Conservation (phyloP, 306 rosid genomes). For the Leucaena leucocephala region DNA sequence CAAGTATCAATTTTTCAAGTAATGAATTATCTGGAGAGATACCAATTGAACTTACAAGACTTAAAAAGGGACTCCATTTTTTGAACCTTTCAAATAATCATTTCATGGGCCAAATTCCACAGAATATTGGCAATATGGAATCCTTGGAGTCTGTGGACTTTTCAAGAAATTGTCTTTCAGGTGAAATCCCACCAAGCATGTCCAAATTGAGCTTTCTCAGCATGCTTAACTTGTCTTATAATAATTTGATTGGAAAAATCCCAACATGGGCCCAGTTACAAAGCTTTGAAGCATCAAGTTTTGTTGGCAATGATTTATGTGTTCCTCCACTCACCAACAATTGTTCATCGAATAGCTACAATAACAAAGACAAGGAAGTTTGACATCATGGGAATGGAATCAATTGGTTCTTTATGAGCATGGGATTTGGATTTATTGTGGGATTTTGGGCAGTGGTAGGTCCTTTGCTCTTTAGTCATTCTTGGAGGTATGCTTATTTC, state of each 20-base stretch:
- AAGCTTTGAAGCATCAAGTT: conserved; percentile 32
- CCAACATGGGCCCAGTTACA: conserved; percentile 40
- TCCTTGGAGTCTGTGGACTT: conserved; percentile 28
- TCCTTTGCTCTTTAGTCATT: conserved; percentile 12
- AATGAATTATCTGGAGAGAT: conserved; percentile 24
- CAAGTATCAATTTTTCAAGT: not conserved
- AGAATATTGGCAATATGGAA: conserved; percentile 28
- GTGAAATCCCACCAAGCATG: too few relatives aligned
- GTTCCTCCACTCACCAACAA: conserved; percentile 6
- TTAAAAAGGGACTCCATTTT: too few relatives aligned
- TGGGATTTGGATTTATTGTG: not conserved
- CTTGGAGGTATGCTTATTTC: conserved; percentile 31
- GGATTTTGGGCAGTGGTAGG: not conserved
- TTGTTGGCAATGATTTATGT: not conserved
- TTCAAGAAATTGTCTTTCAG: conserved; percentile 29
- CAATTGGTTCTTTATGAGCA: conserved; percentile 1
- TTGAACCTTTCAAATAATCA: conserved; percentile 1
- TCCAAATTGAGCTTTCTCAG: too few relatives aligned
- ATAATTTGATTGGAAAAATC: conserved; percentile 33
- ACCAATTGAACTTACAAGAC: conserved; percentile 34
- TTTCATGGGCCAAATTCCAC: conserved; percentile 33
- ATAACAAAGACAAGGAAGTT: not conserved
- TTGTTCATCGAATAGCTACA: not conserved
- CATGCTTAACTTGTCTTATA: conserved; percentile 39
- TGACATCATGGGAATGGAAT: not conserved